phyloP scores from a whole-genome alignment of 306 rosid genomes.

The Canavalia ensiformis region DNA sequence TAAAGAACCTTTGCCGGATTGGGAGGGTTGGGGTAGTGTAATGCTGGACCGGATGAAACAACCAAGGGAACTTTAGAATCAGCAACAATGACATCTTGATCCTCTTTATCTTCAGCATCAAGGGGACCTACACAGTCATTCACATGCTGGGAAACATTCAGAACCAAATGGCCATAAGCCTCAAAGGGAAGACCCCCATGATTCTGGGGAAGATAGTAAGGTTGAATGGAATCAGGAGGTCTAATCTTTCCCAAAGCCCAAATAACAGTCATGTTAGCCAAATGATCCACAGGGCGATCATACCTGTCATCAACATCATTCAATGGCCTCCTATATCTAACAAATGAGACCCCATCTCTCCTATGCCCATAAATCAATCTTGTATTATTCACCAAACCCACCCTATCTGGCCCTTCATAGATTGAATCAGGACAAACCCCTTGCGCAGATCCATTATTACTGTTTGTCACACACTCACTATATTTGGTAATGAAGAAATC shows the following conservation, averaged over 20 bases:
- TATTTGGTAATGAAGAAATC: slow-evolving; percentile 78
- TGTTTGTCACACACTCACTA: slow-evolving; percentile 66
- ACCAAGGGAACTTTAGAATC: slow-evolving; percentile 79
- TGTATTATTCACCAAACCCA: slow-evolving; percentile 65
- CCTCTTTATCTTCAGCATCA: slow-evolving; percentile 86
- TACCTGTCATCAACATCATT: slow-evolving; percentile 60
- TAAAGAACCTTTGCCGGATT: slow-evolving; percentile 79
- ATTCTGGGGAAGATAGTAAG: slow-evolving; percentile 89
- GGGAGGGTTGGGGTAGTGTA: slow-evolving; percentile 87
- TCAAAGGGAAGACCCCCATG: slow-evolving; percentile 64
- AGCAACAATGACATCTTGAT: slow-evolving; percentile 78
- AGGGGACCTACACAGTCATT: slow-evolving; percentile 87
- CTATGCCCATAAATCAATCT: slow-evolving; percentile 76
- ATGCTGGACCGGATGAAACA: slow-evolving; percentile 66
- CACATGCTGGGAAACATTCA: slow-evolving; percentile 72
- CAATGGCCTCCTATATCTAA: slow-evolving; percentile 78
- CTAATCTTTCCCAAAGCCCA: slow-evolving; percentile 85
- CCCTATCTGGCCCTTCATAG: slow-evolving; percentile 56
- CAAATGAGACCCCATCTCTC: slow-evolving; percentile 77
- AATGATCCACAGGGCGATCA: slow-evolving; percentile 70
- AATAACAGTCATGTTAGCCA: slow-evolving; percentile 69
- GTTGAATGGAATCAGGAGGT: slow-evolving; percentile 77
- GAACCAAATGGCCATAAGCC: slow-evolving; percentile 66
- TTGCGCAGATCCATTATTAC: slow-evolving; percentile 60
- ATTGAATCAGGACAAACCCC: slow-evolving; percentile 93